Conservation (phyloP, 148 eudicot species). For the Vaccinium corymbosum region DNA sequence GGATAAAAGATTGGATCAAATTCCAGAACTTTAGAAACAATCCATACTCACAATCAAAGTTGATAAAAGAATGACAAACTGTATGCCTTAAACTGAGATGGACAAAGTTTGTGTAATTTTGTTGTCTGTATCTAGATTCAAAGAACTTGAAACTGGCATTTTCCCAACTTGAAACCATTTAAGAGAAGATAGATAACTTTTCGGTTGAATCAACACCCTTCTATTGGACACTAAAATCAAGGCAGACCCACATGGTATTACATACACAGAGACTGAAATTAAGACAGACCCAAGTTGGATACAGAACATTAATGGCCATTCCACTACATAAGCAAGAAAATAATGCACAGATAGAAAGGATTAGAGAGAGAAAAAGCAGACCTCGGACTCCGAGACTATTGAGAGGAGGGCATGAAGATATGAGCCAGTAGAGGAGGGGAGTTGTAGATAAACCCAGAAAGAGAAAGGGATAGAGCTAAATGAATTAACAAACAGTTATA, state of each 20-base stretch:
- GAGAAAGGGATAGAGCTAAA: not conserved
- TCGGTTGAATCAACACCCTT: too few relatives aligned
- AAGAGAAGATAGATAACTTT: not conserved
- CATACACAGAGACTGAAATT: too few relatives aligned
- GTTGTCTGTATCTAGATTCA: not conserved
- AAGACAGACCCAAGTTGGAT: too few relatives aligned
- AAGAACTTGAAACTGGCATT: not conserved
- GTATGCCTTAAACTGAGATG: not conserved
- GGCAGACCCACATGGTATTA: too few relatives aligned
- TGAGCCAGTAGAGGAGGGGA: constrained; percentile 26
- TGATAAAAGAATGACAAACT: not conserved
- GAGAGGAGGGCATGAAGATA: constrained; percentile 25
- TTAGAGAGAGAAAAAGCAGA: constrained; percentile 16
- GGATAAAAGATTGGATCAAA: not conserved
- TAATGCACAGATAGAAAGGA: not conserved
- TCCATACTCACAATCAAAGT: not conserved
- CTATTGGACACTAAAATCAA: too few relatives aligned
- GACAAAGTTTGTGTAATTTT: not conserved
- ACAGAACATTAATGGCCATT: not conserved
- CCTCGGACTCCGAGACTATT: constrained; percentile 20
- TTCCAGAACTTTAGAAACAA: not conserved
- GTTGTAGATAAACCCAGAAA: constrained; percentile 13
- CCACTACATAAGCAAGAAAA: not conserved
- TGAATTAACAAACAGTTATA: too few relatives aligned
- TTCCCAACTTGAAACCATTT: not conserved